Base-by-base conservation (phyloP, 306 rosid genomes). In the Gynostemma pentaphyllum region DNA sequence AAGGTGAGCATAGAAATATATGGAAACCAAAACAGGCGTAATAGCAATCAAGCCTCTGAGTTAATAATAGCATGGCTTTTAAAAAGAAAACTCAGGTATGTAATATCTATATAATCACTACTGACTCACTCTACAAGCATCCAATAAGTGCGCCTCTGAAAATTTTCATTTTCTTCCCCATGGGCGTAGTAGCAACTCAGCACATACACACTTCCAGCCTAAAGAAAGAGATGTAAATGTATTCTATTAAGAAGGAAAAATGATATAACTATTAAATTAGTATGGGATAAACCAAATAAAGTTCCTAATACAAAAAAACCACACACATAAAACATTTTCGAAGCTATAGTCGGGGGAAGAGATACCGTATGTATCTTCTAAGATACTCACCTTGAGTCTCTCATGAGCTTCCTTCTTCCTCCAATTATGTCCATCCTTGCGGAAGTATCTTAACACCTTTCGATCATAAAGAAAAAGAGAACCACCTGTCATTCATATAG, bases 391-490 rank as follows among this genome's bases (percentile, higher is more conserved):
- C 97, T 90, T 90, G 26, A 87, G 95, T 67, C 84, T 83, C 74
- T 90, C 97, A 55, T 90, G 97, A 66, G 96, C 97, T 79, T 90
- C 97, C 82, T 90, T 90, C 95, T 87, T 90, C 78, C 94, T 85
- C 97, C 96, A 90, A 60, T 78, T 87, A 77, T 90, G 95, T 19
- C 96, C 96, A 78, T 90, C 96, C 42, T 87, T 90, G 74, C 97
- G 82, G 62, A 90, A 90, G 85, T 87, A 81, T 76, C 97, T 80
- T 67, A 81, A 83, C 67, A 83, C 91, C 76, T 87, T 90, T 67
- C 96, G 95, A 81, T 90, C 95, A 72, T 83, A 90, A 39, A 90
- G 80, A 80, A 85, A 83, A 62, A 90, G 90, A 37, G 97, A 87
- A 74, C 97, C 97, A 76, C 90, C 96, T 90, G 81, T 62, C 69